phyloP scores from a whole-genome alignment of 306 rosid species.

The Malus asiatica region DNA sequence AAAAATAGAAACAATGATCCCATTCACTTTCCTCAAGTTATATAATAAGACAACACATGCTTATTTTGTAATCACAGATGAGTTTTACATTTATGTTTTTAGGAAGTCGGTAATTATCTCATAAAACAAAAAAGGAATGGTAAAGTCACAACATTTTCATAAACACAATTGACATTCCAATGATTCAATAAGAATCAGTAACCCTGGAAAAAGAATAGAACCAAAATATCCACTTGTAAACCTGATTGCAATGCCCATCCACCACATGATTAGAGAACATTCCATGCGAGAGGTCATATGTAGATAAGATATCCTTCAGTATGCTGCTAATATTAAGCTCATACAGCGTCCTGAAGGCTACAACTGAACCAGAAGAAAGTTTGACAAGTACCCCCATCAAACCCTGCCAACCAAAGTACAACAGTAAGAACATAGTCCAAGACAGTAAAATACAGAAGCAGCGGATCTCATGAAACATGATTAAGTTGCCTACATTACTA shows the following conservation, averaged over 20 bases:
- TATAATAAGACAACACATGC: neutral
- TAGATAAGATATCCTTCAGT: slow-evolving; percentile 64
- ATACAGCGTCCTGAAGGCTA: slow-evolving; percentile 69
- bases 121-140: neutral
- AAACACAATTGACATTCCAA: neutral
- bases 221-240: slow-evolving; percentile 24
- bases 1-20: slow-evolving; percentile 4
- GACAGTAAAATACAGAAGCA: slow-evolving; percentile 14
- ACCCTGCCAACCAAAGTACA: slow-evolving; percentile 52
- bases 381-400: slow-evolving; percentile 78
- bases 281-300: slow-evolving; percentile 60
- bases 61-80: neutral
- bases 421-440: slow-evolving; percentile 17
- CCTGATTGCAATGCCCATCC: slow-evolving; percentile 84
- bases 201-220: slow-evolving; percentile 9
- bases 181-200: neutral
- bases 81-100: neutral
- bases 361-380: slow-evolving; percentile 72
- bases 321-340: slow-evolving; percentile 72
- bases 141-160: neutral
- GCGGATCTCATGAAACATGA: neutral
- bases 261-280: slow-evolving; percentile 51
- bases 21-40: neutral
- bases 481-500: slow-evolving; percentile 49
- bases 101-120: neutral